phyloP scores from a whole-genome alignment of 2,329 filamentous ascomycete genomes.

The Aaosphaeria pasadenensis region DNA sequence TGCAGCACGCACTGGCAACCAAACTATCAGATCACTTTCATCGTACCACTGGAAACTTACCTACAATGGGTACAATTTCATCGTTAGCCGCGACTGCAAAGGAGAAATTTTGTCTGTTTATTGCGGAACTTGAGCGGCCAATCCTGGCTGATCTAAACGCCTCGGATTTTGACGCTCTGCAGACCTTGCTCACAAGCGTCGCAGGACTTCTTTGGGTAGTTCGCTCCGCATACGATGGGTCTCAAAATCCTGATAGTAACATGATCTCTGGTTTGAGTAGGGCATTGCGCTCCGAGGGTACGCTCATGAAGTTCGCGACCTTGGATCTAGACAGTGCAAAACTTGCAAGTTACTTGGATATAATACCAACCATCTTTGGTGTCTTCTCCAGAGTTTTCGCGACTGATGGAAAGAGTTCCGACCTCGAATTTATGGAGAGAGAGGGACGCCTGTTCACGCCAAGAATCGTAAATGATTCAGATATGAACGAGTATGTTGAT shows the following conservation, averaged over 20 bases:
- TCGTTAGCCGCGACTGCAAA: constrained; percentile 2
- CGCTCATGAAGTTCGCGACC: constrained; percentile 7
- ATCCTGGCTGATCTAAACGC: constrained; percentile 4
- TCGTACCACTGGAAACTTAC: not conserved
- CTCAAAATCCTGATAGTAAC: constrained; percentile 5
- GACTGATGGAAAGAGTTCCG: constrained; percentile 1
- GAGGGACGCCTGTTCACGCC: constrained; percentile 13
- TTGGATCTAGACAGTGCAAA: constrained; percentile 11
- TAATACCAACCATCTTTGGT: constrained; percentile 6
- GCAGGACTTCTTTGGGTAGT: constrained; percentile 9
- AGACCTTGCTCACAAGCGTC: constrained; percentile 2
- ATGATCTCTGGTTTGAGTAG: constrained; percentile 12
- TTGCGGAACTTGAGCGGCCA: constrained; percentile 7
- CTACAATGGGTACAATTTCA: constrained; percentile 5
- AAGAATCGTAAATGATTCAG: constrained; percentile 13
- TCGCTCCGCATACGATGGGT: constrained; percentile 5
- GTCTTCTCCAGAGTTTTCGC: constrained; percentile 8
- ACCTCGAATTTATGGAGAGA: constrained; percentile 17
- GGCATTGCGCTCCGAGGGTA: constrained; percentile 11
- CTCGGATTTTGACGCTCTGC: constrained; percentile 5
- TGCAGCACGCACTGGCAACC: constrained; percentile 1
- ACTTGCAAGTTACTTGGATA: constrained; percentile 1
- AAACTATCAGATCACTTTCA: not conserved
- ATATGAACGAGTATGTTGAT: constrained; percentile 20
- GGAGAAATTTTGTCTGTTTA: constrained; percentile 15